Evolutionary conservation across 768 basidiomycete species (phyloP).

Genomic region (Myochromella boudieri): DNA sequence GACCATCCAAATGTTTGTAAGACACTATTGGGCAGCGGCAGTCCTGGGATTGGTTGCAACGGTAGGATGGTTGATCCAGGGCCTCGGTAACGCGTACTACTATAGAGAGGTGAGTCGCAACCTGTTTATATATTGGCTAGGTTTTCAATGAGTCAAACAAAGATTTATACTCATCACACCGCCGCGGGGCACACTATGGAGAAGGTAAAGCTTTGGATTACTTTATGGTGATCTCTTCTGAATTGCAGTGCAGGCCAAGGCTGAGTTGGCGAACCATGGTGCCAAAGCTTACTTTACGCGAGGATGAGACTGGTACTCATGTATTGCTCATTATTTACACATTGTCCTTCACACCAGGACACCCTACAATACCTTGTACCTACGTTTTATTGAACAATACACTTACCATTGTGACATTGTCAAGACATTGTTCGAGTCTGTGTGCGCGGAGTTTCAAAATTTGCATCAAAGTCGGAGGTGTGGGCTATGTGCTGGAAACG

Average conservation of each 20-base stretch:
- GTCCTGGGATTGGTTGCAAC: slow-evolving; percentile 81
- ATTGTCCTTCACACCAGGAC: slow-evolving; percentile 12
- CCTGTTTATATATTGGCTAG: slow-evolving; percentile 9
- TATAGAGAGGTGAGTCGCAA: slow-evolving; percentile 65
- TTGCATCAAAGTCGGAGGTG: slow-evolving; percentile 28
- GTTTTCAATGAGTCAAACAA: slow-evolving; percentile 12
- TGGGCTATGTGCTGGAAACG: slow-evolving; percentile 51
- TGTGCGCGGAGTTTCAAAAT: slow-evolving; percentile 42
- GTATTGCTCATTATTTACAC: neutral
- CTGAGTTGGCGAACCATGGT: slow-evolving; percentile 80
- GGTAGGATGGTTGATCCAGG: slow-evolving; percentile 86
- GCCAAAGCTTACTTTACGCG: slow-evolving; percentile 88
- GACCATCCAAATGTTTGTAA: slow-evolving; percentile 78
- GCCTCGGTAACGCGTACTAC: slow-evolving; percentile 76
- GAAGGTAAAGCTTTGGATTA: slow-evolving; percentile 51
- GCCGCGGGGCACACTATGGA: slow-evolving; percentile 87
- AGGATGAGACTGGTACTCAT: slow-evolving; percentile 44
- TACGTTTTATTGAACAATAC: neutral
- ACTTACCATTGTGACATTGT: neutral
- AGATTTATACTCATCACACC: slow-evolving; percentile 79
- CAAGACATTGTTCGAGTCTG: neutral
- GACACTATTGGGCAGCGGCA: slow-evolving; percentile 74
- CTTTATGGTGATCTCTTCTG: neutral
- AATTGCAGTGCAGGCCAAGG: slow-evolving; percentile 60
- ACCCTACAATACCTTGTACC: slow-evolving; percentile 6